phyloP scores from a whole-genome alignment of 2,329 filamentous ascomycete species.

The Colletotrichum zoysiae region DNA sequence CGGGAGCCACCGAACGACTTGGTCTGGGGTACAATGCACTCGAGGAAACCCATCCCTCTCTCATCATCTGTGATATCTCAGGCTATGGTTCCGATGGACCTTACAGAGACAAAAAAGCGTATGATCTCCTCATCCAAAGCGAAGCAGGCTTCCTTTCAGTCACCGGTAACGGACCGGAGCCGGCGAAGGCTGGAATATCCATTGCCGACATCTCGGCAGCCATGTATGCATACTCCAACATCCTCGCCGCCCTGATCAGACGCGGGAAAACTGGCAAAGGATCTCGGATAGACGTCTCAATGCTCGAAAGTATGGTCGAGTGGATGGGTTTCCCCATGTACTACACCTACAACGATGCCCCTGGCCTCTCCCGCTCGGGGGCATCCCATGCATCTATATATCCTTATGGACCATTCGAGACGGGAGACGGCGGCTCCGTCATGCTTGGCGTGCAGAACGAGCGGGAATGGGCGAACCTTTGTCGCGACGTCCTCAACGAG shows the following conservation, averaged over 20 bases:
- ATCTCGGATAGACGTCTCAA: constrained; percentile 65
- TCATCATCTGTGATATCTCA: constrained; percentile 68
- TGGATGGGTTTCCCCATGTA: constrained; percentile 71
- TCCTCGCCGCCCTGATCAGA: constrained; percentile 63
- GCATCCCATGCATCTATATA: constrained; percentile 68
- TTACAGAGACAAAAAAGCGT: constrained; percentile 67
- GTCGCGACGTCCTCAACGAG: constrained; percentile 58
- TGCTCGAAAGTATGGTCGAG: constrained; percentile 70
- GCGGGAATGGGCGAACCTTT: constrained; percentile 66
- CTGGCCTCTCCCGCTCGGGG: constrained; percentile 58
- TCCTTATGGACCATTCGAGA: constrained; percentile 67
- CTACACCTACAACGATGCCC: constrained; percentile 61
- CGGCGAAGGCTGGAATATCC: constrained; percentile 65
- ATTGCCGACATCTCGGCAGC: constrained; percentile 67
- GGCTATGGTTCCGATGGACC: constrained; percentile 65
- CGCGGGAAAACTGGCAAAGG: constrained; percentile 62
- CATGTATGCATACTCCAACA: constrained; percentile 65
- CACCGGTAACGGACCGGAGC: constrained; percentile 59
- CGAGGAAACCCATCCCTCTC: constrained; percentile 54
- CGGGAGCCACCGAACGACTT: constrained; percentile 61
- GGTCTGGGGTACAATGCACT: constrained; percentile 61
- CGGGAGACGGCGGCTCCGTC: constrained; percentile 60
- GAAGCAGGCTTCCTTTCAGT: constrained; percentile 66
- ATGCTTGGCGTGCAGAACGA: constrained; percentile 71
- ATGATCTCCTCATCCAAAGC: constrained; percentile 67